These are phyloP conservation scores for Verticillium isaacii DNA, from an alignment of 2,329 filamentous ascomycete genomes.

Conservation along the genomic window DNA sequence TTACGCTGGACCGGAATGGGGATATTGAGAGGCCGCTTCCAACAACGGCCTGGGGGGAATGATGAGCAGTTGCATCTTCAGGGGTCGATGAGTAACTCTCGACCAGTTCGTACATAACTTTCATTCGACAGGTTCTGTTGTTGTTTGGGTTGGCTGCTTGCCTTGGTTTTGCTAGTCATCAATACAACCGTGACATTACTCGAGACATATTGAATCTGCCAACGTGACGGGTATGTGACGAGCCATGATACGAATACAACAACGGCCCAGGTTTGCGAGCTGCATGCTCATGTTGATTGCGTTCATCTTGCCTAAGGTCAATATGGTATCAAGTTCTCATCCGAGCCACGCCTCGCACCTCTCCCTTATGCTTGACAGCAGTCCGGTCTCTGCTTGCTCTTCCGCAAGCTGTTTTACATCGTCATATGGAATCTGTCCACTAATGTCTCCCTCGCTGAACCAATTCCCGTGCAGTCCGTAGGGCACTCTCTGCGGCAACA, in stretches of 20 bases:
- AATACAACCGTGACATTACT: no score
- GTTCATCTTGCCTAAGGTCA: no score
- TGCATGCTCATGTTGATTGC: no score
- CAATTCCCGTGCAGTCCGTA: conserved; percentile 65
- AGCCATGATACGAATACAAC: no score
- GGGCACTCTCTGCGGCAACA: conserved; percentile 46
- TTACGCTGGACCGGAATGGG: not conserved
- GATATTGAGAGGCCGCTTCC: not conserved
- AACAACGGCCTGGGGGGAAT: not conserved
- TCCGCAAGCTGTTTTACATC: not conserved
- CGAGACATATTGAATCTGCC: no score
- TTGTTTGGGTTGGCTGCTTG: not conserved
- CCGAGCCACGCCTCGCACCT: not conserved
- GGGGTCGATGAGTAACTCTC: not conserved
- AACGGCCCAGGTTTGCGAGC: no score
- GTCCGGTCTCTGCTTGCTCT: not conserved
- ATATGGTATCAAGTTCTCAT: not conserved
- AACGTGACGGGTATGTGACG: no score
- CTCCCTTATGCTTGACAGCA: not conserved
- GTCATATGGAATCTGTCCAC: conserved; percentile 33
- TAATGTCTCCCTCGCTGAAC: conserved; percentile 51
- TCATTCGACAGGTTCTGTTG: not conserved
- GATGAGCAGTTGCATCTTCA: not conserved
- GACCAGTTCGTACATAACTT: not conserved
- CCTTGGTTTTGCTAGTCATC: no score